Percentiles rank a stretch among this genome's conserved stretches.
phyloP scores from a whole-genome alignment of 768 basidiomycete genomes.

The Lentinula edodes region DNA sequence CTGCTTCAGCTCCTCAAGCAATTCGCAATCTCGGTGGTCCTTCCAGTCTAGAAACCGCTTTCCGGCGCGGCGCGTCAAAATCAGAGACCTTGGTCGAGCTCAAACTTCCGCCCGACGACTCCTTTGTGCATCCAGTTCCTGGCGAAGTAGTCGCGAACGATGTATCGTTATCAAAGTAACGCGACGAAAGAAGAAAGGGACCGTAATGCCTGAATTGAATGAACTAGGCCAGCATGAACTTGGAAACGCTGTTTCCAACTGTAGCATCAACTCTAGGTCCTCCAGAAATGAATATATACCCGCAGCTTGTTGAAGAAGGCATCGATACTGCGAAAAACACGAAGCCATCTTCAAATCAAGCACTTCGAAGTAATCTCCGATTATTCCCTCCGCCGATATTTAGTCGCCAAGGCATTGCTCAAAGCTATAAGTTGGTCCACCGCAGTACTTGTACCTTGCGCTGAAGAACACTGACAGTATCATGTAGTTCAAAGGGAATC shows the following conservation, averaged over 20 bases:
- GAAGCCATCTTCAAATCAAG: constrained; percentile 4
- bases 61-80: constrained; percentile 63
- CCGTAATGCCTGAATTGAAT: constrained; percentile 4
- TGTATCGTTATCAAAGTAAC: constrained; percentile 81
- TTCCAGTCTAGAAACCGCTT: constrained; percentile 64
- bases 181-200: constrained; percentile 55
- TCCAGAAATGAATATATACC: constrained; percentile 56
- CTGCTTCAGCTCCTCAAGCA: constrained; percentile 55
- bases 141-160: constrained; percentile 74
- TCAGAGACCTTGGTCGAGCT: constrained; percentile 70
- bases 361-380: constrained; percentile 50
- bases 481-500: constrained; percentile 64
- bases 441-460: background rate
- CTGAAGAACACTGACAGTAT: background rate
- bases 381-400: constrained; percentile 89
- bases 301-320: constrained; percentile 28
- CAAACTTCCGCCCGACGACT: constrained; percentile 63
- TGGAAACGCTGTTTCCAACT: too few species aligned
- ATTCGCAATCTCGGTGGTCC: constrained; percentile 68
- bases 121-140: constrained; percentile 78
- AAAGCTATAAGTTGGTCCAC: constrained; percentile 66
- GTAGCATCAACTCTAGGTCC: constrained; percentile 56
- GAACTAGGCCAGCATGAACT: constrained; percentile 15
- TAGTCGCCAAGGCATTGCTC: constrained; percentile 73
- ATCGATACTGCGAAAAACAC: background rate